A percentile compares a stretch with the other conserved stretches of the same genome.
Conservation (phyloP, 805 yeast species). For the Candida sakaeoensis region DNA sequence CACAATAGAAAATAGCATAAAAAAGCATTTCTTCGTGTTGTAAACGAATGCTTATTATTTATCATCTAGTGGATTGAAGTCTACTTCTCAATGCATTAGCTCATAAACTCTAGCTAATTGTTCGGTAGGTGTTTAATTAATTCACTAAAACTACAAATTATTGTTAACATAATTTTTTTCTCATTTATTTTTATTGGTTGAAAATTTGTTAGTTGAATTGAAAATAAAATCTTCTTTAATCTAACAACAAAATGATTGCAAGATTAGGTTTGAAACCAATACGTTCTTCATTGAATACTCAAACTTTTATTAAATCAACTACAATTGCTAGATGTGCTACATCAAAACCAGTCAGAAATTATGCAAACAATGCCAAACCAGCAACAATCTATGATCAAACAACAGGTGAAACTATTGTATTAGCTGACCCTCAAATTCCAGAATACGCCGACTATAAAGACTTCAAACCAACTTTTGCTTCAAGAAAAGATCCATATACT, state of each 20-base stretch:
- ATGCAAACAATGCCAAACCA: constrained; percentile 11
- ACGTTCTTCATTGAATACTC: background rate
- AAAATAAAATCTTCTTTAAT: background rate
- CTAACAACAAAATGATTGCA: constrained; percentile 9
- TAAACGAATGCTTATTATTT: too few relatives aligned
- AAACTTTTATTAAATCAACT: background rate
- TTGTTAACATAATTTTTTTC: constrained; percentile 12
- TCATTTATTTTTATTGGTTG: constrained; percentile 17
- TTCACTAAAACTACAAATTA: constrained; percentile 10
- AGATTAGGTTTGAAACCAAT: constrained; percentile 10
- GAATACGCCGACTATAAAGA: constrained; percentile 59
- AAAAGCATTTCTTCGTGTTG: too few relatives aligned
- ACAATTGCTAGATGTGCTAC: background rate
- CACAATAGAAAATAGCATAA: too few relatives aligned
- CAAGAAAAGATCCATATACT: constrained; percentile 64
- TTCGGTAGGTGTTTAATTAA: too few relatives aligned
- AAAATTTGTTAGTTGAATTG: background rate
- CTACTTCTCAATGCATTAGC: too few relatives aligned
- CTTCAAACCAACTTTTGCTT: constrained; percentile 56
- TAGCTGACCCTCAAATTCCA: constrained; percentile 41
- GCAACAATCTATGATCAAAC: constrained; percentile 35
- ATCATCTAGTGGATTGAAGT: too few relatives aligned
- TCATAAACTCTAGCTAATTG: too few relatives aligned
- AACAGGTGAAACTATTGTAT: constrained; percentile 35
- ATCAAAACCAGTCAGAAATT: constrained; percentile 5